Percentiles rank a stretch among this genome's conserved stretches.
Evolutionary conservation across 2,329 filamentous ascomycete species (phyloP).

Genomic region (Endothia cerciana): DNA sequence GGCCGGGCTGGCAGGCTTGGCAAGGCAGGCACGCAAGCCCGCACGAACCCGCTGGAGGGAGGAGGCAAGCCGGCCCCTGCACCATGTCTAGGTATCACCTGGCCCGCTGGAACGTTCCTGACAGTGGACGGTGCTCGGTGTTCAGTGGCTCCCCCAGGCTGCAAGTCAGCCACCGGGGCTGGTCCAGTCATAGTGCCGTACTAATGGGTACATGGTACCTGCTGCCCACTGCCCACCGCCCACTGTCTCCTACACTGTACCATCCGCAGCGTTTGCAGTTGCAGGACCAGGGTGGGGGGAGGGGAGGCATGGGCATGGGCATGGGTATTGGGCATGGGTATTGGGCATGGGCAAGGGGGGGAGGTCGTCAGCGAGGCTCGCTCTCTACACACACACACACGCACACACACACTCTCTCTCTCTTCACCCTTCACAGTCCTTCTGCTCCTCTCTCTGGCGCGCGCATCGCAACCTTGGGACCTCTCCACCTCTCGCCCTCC

Average conservation of each 20-base stretch:
- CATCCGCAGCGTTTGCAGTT: too few relatives aligned
- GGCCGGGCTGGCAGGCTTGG: neutral
- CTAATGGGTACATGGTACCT: neutral
- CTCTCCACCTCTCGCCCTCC: slow-evolving; percentile 21
- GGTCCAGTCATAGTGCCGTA: too few relatives aligned
- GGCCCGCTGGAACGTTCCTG: slow-evolving; percentile 2
- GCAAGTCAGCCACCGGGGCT: neutral
- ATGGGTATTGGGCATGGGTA: too few relatives aligned
- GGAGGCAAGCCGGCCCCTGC: slow-evolving; percentile 1
- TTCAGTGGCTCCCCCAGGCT: neutral
- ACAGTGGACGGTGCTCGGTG: neutral
- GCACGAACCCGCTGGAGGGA: neutral
- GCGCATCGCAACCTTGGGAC: neutral
- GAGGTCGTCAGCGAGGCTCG: too few relatives aligned
- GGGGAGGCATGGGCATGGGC: too few relatives aligned
- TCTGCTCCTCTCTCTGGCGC: slow-evolving; percentile 8
- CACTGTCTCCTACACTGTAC: too few relatives aligned
- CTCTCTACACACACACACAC: too few relatives aligned
- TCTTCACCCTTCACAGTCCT: neutral
- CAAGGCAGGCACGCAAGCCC: neutral
- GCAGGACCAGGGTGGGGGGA: too few relatives aligned
- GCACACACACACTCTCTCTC: too few relatives aligned
- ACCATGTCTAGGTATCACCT: slow-evolving; percentile 2
- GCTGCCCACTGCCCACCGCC: too few relatives aligned
- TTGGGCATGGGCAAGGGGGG: too few relatives aligned